Base-by-base conservation (phyloP, 768 basidiomycete genomes). In the Lenzites betulinus region DNA sequence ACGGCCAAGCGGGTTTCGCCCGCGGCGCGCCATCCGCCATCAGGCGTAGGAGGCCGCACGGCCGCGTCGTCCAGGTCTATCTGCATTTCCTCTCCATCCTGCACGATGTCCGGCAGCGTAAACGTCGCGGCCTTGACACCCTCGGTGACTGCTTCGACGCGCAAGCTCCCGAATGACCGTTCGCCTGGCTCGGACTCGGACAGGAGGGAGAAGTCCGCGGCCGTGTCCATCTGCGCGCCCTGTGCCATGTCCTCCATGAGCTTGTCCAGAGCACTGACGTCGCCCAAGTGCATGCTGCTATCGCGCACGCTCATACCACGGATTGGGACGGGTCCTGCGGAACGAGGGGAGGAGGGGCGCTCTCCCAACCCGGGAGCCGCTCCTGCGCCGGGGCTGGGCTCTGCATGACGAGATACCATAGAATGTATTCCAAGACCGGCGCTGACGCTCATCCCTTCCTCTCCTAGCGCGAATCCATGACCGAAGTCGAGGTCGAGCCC, bases 191-290 rank as follows among this genome's bases (percentile, higher is more conserved):
- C 62, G 16, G 43, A 47, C 35, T 60, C 55, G 12, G 57, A 63
- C 11, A 64, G 36, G 7, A 51, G 44, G 6, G 60, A 60, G 9
- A 43, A 48, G 26, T 64, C 64, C 3, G 62, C 61, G 50, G 67
- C 62, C 35, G 53, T 23, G 22, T 63, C 66, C 23, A 51, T 67
- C 35, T 62, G 59, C n/a, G 54, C 60, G 51, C 67, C 64, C 57
- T 68, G 54, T 56, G 68, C 69, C 43, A 75, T 75, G 47, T 74
- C 66, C 35, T 73, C 71, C 68, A 79, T 74, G 33, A 80, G 70
- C 51, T 73, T 67, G 58, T 80, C 78, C 25, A 80, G 68, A 16
- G 78, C 78, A 57, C 76, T 77, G 63, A 77, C 73, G 30, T 78
- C 77, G 18, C 69, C 71, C 16, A 76, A 62, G 20, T 66, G 60